phyloP scores from a whole-genome alignment of 2,329 filamentous ascomycete genomes.

The Cephalotrichum gorgonifer region DNA sequence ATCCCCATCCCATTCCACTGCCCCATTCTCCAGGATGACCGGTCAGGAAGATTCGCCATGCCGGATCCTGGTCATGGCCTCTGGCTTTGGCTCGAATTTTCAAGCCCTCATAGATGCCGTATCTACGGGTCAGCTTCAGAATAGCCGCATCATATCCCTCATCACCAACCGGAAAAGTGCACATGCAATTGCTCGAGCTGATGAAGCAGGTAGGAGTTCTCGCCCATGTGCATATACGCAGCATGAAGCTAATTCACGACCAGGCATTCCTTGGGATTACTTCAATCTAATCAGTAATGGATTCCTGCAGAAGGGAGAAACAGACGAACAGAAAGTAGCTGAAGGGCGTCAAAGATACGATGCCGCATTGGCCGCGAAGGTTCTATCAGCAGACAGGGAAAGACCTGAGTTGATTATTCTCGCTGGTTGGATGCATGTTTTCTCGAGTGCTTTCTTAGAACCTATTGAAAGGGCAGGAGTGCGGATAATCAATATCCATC shows the following conservation, averaged over 20 bases:
- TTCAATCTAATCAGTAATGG: constrained; percentile 75
- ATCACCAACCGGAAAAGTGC: constrained; percentile 38
- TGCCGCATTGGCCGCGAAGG: constrained; percentile 57
- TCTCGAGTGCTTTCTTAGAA: constrained; percentile 58
- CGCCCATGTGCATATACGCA: neutral
- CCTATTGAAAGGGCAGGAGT: constrained; percentile 54
- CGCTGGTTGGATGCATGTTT: constrained; percentile 81
- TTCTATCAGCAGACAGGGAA: constrained; percentile 40
- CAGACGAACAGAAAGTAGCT: constrained; percentile 40
- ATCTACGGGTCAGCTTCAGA: constrained; percentile 24
- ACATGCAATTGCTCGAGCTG: constrained; percentile 28
- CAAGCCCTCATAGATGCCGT: constrained; percentile 56
- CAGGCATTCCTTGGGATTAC: constrained; percentile 61
- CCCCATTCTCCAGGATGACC: too few species aligned
- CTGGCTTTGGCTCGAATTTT: constrained; percentile 66
- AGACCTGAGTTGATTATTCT: constrained; percentile 68
- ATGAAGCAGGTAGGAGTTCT: constrained; percentile 26
- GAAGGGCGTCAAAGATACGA: constrained; percentile 62
- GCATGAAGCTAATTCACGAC: neutral
- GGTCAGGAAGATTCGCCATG: too few species aligned
- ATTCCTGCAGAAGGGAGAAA: constrained; percentile 45
- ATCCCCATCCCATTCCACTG: too few species aligned
- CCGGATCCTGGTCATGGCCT: constrained; percentile 59
- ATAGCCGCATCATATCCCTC: constrained; percentile 33
- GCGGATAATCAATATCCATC: constrained; percentile 74